Base-by-base conservation (phyloP, 2,329 filamentous ascomycete genomes). In the Fusarium abutilonis region DNA sequence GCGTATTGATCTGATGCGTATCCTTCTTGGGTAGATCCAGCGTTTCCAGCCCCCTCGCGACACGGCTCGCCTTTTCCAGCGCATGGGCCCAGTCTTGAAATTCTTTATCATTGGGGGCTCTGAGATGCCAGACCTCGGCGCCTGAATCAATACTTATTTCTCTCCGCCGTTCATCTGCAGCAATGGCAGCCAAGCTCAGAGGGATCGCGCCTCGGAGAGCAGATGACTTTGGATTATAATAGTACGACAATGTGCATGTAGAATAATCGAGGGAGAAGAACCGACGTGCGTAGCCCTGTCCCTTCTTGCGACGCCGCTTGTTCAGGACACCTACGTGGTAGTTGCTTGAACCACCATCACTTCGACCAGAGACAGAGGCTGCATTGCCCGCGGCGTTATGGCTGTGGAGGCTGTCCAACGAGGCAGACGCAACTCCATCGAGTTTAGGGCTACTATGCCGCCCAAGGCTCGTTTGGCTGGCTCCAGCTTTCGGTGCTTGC, bases 81-180 rank as follows among this genome's bases (percentile, higher is more conserved):
- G 93, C 94, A 42, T 85, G 83, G 43, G 89, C 92, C 95, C 95
- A 99, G 15, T 90, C 89, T 42, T 86, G 83, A 73, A 97, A 99
- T 61, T 98, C 94, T 64, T 89, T 90, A 45, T 87, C 85, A 68
- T 91, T 96, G 45, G 85, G 86, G 4, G 95, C 92, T 70, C 89
- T 89, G 28, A 99, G 81, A 78, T 98, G 95, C 95, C 95, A 99
- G 23, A 99, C 88, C 76, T 99, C 95, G 3, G 95, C 93, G 1
- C 95, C 95, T 0, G 95, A 98, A 74, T 99, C 95, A 54, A 99
- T 95, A 38, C 90, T 96, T 49, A 99, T 97, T 75, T 98, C 94
- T 63, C 93, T 86, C 34, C 91, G 87, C 70, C 91, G 87, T 74
- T 95, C 92, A 72, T 97, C 93, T 8, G 92, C 92, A 4, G 93